Conservation (phyloP, 2,329 filamentous ascomycete genomes). For the Diaporthe vexans region DNA sequence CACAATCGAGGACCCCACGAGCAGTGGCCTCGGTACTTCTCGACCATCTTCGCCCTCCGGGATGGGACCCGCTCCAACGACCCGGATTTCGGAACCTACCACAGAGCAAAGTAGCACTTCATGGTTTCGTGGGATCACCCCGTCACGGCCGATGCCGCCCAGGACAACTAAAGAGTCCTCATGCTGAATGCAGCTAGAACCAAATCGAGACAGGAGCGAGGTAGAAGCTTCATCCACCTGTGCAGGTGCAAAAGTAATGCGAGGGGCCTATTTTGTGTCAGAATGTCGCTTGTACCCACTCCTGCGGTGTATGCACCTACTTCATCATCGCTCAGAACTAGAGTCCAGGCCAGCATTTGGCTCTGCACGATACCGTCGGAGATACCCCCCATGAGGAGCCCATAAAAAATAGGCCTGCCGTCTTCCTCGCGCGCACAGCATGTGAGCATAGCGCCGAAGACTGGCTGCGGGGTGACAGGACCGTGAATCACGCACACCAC, state of each 20-base stretch:
- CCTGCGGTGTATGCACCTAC: slow-evolving; percentile 52
- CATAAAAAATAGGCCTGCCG: slow-evolving; percentile 58
- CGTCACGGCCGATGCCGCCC: slow-evolving; percentile 59
- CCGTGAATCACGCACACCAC: slow-evolving; percentile 56
- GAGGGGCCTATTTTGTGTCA: slow-evolving; percentile 33
- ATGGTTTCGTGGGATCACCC: slow-evolving; percentile 59
- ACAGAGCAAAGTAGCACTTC: slow-evolving; percentile 59
- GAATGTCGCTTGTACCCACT: background rate
- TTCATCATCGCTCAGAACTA: slow-evolving; percentile 57
- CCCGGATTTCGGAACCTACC: background rate
- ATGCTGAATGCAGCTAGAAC: slow-evolving; percentile 54
- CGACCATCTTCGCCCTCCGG: slow-evolving; percentile 7
- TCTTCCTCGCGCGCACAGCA: slow-evolving; percentile 40
- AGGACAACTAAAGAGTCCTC: slow-evolving; percentile 52
- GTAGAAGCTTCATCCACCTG: slow-evolving; percentile 1
- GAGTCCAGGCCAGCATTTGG: slow-evolving; percentile 75
- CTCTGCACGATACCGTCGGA: slow-evolving; percentile 71
- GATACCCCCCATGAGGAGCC: slow-evolving; percentile 82
- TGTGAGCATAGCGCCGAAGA: slow-evolving; percentile 61
- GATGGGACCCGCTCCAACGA: slow-evolving; percentile 41
- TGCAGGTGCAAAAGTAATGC: slow-evolving; percentile 28
- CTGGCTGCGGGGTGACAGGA: slow-evolving; percentile 50
- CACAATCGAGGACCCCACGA: slow-evolving; percentile 76
- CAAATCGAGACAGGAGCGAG: slow-evolving; percentile 53
- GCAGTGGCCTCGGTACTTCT: slow-evolving; percentile 67